Conservation (phyloP, 495 filamentous ascomycete genomes). For the Talaromyces liani region DNA sequence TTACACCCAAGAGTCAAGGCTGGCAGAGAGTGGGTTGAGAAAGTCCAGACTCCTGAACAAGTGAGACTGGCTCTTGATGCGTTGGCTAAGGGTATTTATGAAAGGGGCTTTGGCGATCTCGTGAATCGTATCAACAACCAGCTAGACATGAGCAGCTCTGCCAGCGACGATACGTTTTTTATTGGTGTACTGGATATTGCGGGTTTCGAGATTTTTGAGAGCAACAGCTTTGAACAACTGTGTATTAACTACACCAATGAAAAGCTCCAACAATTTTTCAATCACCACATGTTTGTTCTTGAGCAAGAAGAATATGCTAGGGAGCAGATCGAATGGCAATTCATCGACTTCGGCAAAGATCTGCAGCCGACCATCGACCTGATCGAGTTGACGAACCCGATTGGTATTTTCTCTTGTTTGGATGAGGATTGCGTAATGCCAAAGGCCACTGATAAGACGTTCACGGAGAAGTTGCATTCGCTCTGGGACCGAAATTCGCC, state of each 20-base stretch:
- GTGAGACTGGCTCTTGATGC: slow-evolving; percentile 86
- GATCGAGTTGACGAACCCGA: slow-evolving; percentile 92
- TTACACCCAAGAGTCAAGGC: slow-evolving; percentile 92
- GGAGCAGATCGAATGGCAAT: slow-evolving; percentile 99
- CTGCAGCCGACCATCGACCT: slow-evolving; percentile 97
- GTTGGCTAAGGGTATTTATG: slow-evolving; percentile 94
- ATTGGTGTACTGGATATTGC: slow-evolving; percentile 99
- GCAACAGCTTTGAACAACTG: slow-evolving; percentile 97
- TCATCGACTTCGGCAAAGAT: slow-evolving; percentile 97
- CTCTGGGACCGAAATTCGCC: slow-evolving; percentile 93
- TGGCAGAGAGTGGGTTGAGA: slow-evolving; percentile 95
- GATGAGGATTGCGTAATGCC: slow-evolving; percentile 99
- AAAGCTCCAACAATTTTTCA: slow-evolving; percentile 99
- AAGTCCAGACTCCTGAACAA: slow-evolving; percentile 94
- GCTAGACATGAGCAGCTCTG: slow-evolving; percentile 70
- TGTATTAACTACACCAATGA: slow-evolving; percentile 99
- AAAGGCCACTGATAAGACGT: slow-evolving; percentile 93
- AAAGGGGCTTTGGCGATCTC: slow-evolving; percentile 88
- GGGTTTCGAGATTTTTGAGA: slow-evolving; percentile 97
- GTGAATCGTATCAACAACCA: slow-evolving; percentile 88
- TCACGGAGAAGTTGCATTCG: slow-evolving; percentile 94
- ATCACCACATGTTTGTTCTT: slow-evolving; percentile 99
- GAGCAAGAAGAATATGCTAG: slow-evolving; percentile 98
- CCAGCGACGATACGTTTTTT: slow-evolving; percentile 82
- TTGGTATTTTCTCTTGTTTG: slow-evolving; percentile 96